Percentiles rank a stretch among this genome's conserved stretches.
phyloP scores from a whole-genome alignment of 768 basidiomycete genomes.

The Ramaria rubella region DNA sequence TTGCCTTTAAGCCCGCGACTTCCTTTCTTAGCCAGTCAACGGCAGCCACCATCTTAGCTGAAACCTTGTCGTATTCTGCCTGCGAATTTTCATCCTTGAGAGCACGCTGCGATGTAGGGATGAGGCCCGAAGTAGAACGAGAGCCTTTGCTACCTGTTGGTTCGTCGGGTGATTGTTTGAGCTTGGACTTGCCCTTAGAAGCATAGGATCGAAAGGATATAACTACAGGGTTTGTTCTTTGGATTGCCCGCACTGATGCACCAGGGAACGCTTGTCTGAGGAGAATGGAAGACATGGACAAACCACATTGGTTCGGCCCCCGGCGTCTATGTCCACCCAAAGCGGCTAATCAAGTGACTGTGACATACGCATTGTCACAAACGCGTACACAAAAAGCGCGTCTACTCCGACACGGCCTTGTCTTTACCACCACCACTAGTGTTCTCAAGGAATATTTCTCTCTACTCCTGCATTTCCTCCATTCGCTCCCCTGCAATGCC shows the following conservation, averaged over 20 bases:
- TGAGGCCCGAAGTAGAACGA: constrained; percentile 45
- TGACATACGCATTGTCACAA: background rate
- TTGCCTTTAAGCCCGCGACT: constrained; percentile 61
- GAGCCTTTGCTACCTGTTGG: background rate
- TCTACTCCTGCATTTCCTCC: background rate
- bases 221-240: background rate
- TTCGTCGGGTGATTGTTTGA: background rate
- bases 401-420: background rate
- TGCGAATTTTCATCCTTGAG: constrained; percentile 48
- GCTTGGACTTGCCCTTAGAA: constrained; percentile 6
- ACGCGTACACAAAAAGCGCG: background rate
- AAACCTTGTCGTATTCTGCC: constrained; percentile 56
- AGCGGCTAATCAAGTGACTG: background rate
- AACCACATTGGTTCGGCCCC: no score
- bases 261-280: background rate
- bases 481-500: no score
- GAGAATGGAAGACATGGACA: background rate
- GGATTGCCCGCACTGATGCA: background rate
- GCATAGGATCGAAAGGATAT: constrained; percentile 1
- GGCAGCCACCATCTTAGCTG: constrained; percentile 53
- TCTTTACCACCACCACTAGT: background rate
- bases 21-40: constrained; percentile 77
- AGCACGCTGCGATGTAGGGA: constrained; percentile 62
- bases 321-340: no score
- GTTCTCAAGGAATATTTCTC: no score